Conservation (phyloP, 176 grass and related monocot genomes). For the Leersia perrieri region DNA sequence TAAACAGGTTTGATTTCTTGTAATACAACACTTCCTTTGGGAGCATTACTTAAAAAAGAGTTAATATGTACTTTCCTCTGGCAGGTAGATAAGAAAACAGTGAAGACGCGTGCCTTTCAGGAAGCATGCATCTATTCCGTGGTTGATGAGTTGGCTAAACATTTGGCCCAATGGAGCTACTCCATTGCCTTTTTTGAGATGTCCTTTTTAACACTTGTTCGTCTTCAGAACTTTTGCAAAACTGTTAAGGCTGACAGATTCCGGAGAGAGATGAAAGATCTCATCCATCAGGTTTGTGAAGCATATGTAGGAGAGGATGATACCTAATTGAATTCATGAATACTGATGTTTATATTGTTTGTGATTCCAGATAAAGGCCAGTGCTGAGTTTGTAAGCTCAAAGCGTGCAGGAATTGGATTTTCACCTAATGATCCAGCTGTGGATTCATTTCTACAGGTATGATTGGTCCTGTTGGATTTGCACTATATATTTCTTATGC, state of each 20-base stretch:
- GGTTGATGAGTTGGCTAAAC: constrained; percentile 78
- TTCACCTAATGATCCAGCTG: constrained; percentile 68
- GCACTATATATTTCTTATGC: constrained; percentile 29
- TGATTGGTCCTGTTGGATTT: background rate
- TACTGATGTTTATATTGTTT: constrained; percentile 29
- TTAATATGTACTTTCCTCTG: constrained; percentile 19
- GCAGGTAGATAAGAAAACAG: constrained; percentile 90
- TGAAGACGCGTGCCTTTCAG: constrained; percentile 94
- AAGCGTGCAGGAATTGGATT: constrained; percentile 61
- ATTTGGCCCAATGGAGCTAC: constrained; percentile 91
- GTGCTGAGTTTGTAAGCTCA: constrained; percentile 61
- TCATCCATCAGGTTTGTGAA: constrained; percentile 73
- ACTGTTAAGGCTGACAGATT: constrained; percentile 83
- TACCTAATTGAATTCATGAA: background rate
- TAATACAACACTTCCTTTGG: constrained; percentile 1
- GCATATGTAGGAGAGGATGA: constrained; percentile 6
- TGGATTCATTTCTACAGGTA: constrained; percentile 78
- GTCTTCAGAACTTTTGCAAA: constrained; percentile 75
- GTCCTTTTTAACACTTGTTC: constrained; percentile 80
- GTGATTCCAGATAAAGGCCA: constrained; percentile 63
- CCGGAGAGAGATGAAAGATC: constrained; percentile 84
- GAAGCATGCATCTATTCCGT: constrained; percentile 85
- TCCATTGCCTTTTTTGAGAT: constrained; percentile 78
- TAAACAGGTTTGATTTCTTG: constrained; percentile 71
- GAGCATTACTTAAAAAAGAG: constrained; percentile 22